Base-by-base conservation (phyloP, 2,329 filamentous ascomycete species). In the Coniochaeta sp. region DNA sequence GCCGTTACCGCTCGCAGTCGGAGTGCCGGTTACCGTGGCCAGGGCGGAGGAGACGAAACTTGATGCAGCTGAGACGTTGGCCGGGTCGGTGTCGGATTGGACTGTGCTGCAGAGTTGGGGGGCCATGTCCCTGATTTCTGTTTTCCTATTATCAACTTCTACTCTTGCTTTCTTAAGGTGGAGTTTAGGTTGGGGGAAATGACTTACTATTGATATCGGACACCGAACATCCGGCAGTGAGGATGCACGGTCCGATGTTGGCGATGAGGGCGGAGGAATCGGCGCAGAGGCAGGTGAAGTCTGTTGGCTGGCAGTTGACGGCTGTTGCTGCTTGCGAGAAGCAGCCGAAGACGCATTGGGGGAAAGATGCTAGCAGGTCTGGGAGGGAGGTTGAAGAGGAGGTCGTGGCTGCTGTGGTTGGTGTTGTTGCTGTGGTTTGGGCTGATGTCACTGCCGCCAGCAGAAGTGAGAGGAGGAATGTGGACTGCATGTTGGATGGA, bases 251-350 rank as follows among this genome's bases (percentile, higher is more conserved):
- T 13, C 52, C 57, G 4, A 59, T 50, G 10, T 55, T 35, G 3
- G 50, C 22, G 46, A 60, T 32, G 4, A 60, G 55, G 6, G 51
- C 18, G 12, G 22, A 12, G 14, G 48, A 32, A 20, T 56, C 58
- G 48, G 52, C 33, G 51, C 58, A 60, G 38, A 64, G 52, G 48
- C 62, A 65, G n/a, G 55, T 24, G 13, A 65, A 52, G 51, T 64
- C 58, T 5, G 59, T 53, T 1, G 53, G 49, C 1, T 14, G 49
- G 51, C 62, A 65, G 54, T 51, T 49, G 40, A 63, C 51, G 13
- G 45, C 4, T 8, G 22, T 26, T 5, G 61, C 58, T 1, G 58
- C 55, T 1, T 30, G 10, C 14, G 53, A 18, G 48, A 63, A 56
- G 51, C 62, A 65, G 27, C 49, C 38, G 14, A 63, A 30, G 22